phyloP scores from a whole-genome alignment of 192 early-diverging fungal genomes.

The Backusella parvicylindrica region DNA sequence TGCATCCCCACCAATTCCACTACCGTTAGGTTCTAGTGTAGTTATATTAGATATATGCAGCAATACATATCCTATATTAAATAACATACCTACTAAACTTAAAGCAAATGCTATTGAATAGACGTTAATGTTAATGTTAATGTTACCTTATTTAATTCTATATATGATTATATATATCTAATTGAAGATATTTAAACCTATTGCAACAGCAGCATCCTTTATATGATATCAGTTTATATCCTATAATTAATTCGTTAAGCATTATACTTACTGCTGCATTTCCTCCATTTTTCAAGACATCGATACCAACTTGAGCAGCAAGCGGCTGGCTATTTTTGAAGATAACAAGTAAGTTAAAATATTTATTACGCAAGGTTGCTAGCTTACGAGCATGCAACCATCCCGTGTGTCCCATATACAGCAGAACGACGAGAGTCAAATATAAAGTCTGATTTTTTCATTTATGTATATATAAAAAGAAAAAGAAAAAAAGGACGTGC shows the following conservation, averaged over 20 bases:
- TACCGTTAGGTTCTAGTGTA: conserved; percentile 58
- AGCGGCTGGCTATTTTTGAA: conserved; percentile 57
- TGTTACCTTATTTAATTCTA: not conserved
- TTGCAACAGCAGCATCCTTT: conserved; percentile 57
- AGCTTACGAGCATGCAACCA: conserved; percentile 45
- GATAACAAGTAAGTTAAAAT: not conserved
- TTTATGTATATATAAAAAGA: not conserved
- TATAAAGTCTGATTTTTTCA: not conserved
- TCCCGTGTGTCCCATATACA: not conserved
- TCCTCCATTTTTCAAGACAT: conserved; percentile 60
- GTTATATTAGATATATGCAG: not conserved
- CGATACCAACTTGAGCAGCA: conserved; percentile 61
- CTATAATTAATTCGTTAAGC: not conserved
- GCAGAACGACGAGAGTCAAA: not conserved
- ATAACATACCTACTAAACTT: conserved; percentile 51
- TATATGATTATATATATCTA: not conserved
- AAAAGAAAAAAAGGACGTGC: not conserved
- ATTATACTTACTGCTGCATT: conserved; percentile 63
- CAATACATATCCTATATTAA: not conserved
- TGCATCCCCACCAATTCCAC: conserved; percentile 76
- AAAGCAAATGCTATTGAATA: conserved; percentile 53
- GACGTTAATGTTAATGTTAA: conserved; percentile 1
- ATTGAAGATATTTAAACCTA: conserved; percentile 10
- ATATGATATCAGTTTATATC: not conserved
- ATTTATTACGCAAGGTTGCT: not conserved